A percentile compares a stretch with the other conserved stretches of the same genome.
These are phyloP conservation scores for Pestalotiopsis sp. DNA, from an alignment of 2,329 filamentous ascomycete genomes.

Conservation along the genomic window DNA sequence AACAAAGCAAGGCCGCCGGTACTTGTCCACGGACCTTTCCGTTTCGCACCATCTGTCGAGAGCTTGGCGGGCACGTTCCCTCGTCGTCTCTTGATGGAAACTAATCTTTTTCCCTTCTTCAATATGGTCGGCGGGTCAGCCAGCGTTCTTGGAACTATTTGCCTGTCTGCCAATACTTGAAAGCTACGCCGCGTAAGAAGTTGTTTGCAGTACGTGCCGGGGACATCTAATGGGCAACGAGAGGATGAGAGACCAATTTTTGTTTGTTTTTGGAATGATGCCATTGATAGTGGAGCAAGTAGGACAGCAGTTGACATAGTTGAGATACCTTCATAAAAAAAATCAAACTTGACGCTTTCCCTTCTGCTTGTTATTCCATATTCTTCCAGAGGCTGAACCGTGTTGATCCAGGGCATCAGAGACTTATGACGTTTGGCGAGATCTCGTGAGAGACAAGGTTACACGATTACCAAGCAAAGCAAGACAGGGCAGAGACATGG, in stretches of 20 bases:
- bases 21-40: background rate
- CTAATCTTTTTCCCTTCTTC: background rate
- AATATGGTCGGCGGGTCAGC: background rate
- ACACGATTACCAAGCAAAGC: background rate
- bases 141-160: background rate
- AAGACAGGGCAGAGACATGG: background rate
- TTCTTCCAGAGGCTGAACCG: background rate
- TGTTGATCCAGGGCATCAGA: background rate
- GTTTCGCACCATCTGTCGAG: background rate
- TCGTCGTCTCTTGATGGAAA: background rate
- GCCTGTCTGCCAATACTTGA: background rate
- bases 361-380: background rate
- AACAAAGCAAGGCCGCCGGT: background rate
- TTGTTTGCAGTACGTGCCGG: background rate
- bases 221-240: conserved; percentile 6
- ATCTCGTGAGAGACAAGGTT: background rate
- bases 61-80: background rate
- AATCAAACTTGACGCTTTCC: background rate
- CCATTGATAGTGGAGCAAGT: background rate
- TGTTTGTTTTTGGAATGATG: background rate
- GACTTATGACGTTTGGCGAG: background rate
- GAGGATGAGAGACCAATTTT: background rate
- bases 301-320: background rate
- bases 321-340: conserved; percentile 5
- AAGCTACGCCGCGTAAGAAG: background rate